A percentile compares a stretch with the other conserved stretches of the same genome.
Conservation (phyloP, 176 grass and related monocot genomes). For the Thalia dealbata region DNA sequence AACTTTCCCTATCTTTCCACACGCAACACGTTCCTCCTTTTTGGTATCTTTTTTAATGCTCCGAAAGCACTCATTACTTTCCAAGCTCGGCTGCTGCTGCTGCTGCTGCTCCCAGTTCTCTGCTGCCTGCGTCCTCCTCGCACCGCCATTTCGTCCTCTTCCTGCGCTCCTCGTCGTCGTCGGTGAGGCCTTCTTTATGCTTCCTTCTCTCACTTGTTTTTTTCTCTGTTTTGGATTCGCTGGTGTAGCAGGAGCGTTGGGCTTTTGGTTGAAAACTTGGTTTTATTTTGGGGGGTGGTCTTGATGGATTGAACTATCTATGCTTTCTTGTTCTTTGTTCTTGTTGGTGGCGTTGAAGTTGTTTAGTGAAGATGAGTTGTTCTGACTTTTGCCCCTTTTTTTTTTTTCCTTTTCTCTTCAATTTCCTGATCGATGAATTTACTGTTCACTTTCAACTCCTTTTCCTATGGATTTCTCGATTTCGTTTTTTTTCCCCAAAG, state of each 20-base stretch:
- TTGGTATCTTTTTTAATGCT: too few relatives aligned
- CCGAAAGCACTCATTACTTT: not conserved
- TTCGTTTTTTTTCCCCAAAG: too few relatives aligned
- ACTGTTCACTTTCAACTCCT: too few relatives aligned
- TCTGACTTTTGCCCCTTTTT: too few relatives aligned
- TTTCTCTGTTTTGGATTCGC: not conserved
- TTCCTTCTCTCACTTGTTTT: too few relatives aligned
- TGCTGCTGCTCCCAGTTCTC: not conserved
- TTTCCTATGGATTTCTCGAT: too few relatives aligned
- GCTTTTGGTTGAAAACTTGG: too few relatives aligned
- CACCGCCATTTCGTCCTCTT: not conserved
- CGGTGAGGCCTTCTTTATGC: not conserved
- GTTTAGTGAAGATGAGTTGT: too few relatives aligned
- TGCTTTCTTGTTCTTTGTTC: not conserved
- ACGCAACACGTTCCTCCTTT: not conserved
- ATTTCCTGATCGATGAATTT: too few relatives aligned
- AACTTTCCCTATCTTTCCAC: not conserved
- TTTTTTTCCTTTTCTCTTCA: too few relatives aligned
- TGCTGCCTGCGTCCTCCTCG: not conserved
- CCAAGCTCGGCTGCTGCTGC: not conserved
- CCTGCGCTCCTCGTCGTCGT: not conserved
- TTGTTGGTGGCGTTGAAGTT: not conserved
- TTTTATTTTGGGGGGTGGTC: not conserved
- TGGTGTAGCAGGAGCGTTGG: not conserved
- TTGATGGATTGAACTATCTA: not conserved